Base-by-base conservation (phyloP, 2,329 filamentous ascomycete genomes). In the Setomelanomma holmii region DNA sequence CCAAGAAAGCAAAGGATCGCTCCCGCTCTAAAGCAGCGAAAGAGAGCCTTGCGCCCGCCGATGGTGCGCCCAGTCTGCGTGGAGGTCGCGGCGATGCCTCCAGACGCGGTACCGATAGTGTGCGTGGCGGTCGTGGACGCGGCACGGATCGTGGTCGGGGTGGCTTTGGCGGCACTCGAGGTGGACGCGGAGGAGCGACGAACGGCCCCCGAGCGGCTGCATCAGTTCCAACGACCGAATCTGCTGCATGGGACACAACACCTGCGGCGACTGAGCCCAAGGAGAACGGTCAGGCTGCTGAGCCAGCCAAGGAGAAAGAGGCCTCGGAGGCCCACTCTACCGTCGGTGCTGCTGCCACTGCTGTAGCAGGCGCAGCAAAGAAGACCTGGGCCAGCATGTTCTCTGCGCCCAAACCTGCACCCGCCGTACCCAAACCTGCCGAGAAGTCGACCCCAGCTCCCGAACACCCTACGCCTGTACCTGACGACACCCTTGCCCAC, bases 171-270 rank as follows among this genome's bases (percentile, higher is more conserved):
- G 46, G 46, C 24, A 39, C 40, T 8, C 75, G 86, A 64, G 86
- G 88, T 67, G 78, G 77, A 62, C 86, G 87, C 68, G 86, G 87
- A 68, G 81, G 86, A 64, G 76, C 83, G 49, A 84, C 86, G 58
- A 89, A 89, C 73, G 87, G 86, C 62, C 76, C 84, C 56, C 84
- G 82, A 63, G 66, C 74, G 51, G 60, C 63, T 53, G 57, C 66
- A 84, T 89, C 87, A 51, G 80, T 89, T 53, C 87, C 89, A 38
- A 90, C 89, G 56, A 83, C 86, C 58, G 89, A 93, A 69, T 88
- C 88, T 12, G 73, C 78, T 54, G 85, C 84, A 54, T 89, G 86
- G 86, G 83, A 79, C 51, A 75, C 81, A 55, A 73, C 80, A 40
- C 66, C 66, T 27, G 51, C 58, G 22, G 44, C 67, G 23, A 56